Conservation (phyloP, 1,284 basidiomycete species). For the Pseudozyma pruni region DNA sequence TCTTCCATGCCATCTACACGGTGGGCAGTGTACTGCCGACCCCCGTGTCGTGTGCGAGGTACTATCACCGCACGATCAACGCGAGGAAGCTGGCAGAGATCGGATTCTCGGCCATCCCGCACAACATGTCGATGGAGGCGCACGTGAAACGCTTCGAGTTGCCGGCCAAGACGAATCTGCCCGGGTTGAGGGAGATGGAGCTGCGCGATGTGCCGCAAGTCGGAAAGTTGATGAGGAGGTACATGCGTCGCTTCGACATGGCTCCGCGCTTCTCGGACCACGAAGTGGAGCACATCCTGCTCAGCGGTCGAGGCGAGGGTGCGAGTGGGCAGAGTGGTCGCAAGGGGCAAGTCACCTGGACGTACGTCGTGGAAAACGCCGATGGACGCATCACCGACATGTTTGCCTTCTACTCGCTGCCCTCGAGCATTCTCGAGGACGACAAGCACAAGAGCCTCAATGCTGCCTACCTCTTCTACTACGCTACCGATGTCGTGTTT, state of each 20-base stretch:
- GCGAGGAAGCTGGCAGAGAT: slow-evolving; percentile 90
- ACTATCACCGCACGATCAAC: slow-evolving; percentile 92
- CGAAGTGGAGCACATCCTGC: slow-evolving; percentile 86
- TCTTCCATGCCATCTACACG: slow-evolving; percentile 98
- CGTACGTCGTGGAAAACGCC: slow-evolving; percentile 94
- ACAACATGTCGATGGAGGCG: slow-evolving; percentile 54
- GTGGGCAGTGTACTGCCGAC: slow-evolving; percentile 69
- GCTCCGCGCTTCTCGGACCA: slow-evolving; percentile 80
- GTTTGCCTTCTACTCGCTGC: slow-evolving; percentile 95
- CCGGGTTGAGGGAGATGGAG: slow-evolving; percentile 85
- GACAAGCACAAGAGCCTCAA: slow-evolving; percentile 75
- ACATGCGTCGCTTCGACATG: slow-evolving; percentile 88
- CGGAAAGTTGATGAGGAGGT: slow-evolving; percentile 78
- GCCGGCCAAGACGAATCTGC: slow-evolving; percentile 27
- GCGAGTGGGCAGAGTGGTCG: slow-evolving; percentile 59
- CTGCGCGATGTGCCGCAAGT: slow-evolving; percentile 81
- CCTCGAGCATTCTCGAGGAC: slow-evolving; percentile 81
- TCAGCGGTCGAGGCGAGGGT: slow-evolving; percentile 80
- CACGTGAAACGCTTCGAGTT: slow-evolving; percentile 55
- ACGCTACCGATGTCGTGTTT: slow-evolving; percentile 70
- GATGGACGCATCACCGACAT: slow-evolving; percentile 88
- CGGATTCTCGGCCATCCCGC: slow-evolving; percentile 78
- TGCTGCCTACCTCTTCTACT: slow-evolving; percentile 93
- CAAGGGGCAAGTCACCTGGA: slow-evolving; percentile 87
- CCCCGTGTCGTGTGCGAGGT: slow-evolving; percentile 71